These are phyloP conservation scores for Phaeosphaeria sp. DNA, from an alignment of 2,329 filamentous ascomycete species.

Conservation along the genomic window DNA sequence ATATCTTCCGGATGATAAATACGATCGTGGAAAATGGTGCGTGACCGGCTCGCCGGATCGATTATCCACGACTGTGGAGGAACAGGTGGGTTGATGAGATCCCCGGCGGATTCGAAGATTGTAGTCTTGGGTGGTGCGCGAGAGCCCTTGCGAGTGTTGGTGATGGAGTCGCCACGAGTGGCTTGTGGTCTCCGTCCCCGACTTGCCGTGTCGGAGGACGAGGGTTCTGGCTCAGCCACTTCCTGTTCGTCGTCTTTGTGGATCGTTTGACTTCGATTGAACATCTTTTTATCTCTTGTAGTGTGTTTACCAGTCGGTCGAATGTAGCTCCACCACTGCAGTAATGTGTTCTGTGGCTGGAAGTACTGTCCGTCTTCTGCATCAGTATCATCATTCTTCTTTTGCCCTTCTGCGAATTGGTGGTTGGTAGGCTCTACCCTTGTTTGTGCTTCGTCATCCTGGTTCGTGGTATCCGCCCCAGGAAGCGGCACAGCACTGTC, in stretches of 20 bases:
- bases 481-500: slow-evolving; percentile 72
- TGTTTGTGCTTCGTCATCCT: slow-evolving; percentile 66
- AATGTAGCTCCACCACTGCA: slow-evolving; percentile 75
- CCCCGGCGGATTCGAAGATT: slow-evolving; percentile 92
- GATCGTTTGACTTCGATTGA: slow-evolving; percentile 47
- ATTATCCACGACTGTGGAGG: slow-evolving; percentile 82
- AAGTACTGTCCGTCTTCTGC: slow-evolving; percentile 26
- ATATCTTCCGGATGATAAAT: slow-evolving; percentile 95
- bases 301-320: slow-evolving; percentile 67
- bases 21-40: slow-evolving; percentile 95
- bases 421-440: slow-evolving; percentile 39
- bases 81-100: slow-evolving; percentile 87
- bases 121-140: slow-evolving; percentile 85
- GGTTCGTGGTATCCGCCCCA: slow-evolving; percentile 66
- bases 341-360: slow-evolving; percentile 49
- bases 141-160: slow-evolving; percentile 56
- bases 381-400: slow-evolving; percentile 28
- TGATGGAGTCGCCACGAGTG: slow-evolving; percentile 58
- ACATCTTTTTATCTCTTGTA: slow-evolving; percentile 70
- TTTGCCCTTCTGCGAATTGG: slow-evolving; percentile 39
- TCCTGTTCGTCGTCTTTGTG: slow-evolving; percentile 29
- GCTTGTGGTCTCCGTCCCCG: slow-evolving; percentile 50
- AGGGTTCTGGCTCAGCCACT: slow-evolving; percentile 14
- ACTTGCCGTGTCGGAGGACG: slow-evolving; percentile 16
- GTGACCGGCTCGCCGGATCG: slow-evolving; percentile 79